Evolutionary conservation across 2,329 filamentous ascomycete genomes (phyloP), one percentile per base, ranked within the genome.

Genomic region (Aquanectria penicillioides): DNA sequence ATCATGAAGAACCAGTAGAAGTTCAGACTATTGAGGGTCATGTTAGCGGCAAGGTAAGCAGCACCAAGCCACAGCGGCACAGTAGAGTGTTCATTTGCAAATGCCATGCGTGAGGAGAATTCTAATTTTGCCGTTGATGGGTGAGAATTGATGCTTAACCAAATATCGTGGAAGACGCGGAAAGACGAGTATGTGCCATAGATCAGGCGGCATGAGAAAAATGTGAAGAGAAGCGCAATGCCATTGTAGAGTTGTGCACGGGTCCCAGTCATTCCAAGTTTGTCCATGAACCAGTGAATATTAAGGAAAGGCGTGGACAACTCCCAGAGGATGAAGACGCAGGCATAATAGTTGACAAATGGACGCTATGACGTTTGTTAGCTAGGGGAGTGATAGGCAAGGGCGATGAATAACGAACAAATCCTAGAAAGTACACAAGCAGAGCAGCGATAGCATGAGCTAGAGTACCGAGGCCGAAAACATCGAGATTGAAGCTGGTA

Each of bases 231-330:
- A 4, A 95, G 85, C 55, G 86, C 71, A 61, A 93, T 81, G 67
- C 92, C 92, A 70, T 95, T 95, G 76, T 92, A 88, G 23, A 94
- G 83, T 78, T 95, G 92, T 20, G 86, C 76, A 50, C 81, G 82
- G 17, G 89, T 88, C 29, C 92, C 92, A 0, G 92, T 95, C 82
- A 93, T 88, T 69, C 87, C 84, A 58, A 94, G 80, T 80, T 96
- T 96, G 77, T 96, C 92, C 77, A 91, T 92, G 80, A 95, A 95
- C 92, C 92, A 96, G 80, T 96, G 92, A 72, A 94, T 85, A 73
- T 96, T 96, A 57, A 95, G 83, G 75, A 95, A 94, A 7, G 92
- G 91, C 5, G 89, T 91, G 22, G 91, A 94, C 33, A 96, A 85
- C 76, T 96, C 92, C 85, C 93, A 96, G 57, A 95, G 88, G 69